phyloP scores from a whole-genome alignment of 805 yeast species.

The Wickerhamiella spandovensis region DNA sequence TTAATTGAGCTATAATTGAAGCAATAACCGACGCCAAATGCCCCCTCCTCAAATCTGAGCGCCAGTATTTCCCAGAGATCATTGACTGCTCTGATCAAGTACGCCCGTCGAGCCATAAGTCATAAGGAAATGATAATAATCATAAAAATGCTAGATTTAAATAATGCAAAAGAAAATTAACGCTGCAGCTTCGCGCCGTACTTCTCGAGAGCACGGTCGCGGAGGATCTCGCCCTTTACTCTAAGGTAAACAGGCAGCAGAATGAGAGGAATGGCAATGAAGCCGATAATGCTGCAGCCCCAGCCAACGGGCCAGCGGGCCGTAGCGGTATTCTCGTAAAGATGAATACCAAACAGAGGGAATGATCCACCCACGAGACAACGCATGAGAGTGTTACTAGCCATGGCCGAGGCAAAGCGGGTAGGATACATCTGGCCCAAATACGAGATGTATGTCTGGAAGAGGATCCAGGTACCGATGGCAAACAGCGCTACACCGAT shows the following conservation, averaged over 20 bases:
- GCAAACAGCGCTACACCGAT: conserved; percentile 32
- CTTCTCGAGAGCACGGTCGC: conserved; percentile 8
- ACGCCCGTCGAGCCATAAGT: too few species aligned
- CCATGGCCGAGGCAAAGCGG: conserved; percentile 44
- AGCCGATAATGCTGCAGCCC: conserved; percentile 40
- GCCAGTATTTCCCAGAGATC: too few species aligned
- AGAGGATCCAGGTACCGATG: conserved; percentile 31
- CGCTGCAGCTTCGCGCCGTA: conserved; percentile 6
- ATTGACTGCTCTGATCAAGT: too few species aligned
- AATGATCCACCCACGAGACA: conserved; percentile 41
- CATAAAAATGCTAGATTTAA: neutral
- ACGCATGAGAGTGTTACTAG: conserved; percentile 41
- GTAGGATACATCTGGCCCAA: conserved; percentile 37
- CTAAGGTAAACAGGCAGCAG: conserved; percentile 30
- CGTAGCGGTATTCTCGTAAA: conserved; percentile 34
- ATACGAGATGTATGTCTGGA: conserved; percentile 41
- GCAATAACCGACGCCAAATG: too few species aligned
- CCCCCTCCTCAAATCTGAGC: too few species aligned
- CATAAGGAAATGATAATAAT: too few species aligned
- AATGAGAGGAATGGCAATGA: conserved; percentile 32
- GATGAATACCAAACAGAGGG: conserved; percentile 48
- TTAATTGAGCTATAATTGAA: too few species aligned
- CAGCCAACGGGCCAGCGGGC: conserved; percentile 43
- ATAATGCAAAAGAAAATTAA: neutral
- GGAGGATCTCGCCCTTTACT: conserved; percentile 7